phyloP scores from a whole-genome alignment of 768 basidiomycete species.

The Cystobasidium tubakii region DNA sequence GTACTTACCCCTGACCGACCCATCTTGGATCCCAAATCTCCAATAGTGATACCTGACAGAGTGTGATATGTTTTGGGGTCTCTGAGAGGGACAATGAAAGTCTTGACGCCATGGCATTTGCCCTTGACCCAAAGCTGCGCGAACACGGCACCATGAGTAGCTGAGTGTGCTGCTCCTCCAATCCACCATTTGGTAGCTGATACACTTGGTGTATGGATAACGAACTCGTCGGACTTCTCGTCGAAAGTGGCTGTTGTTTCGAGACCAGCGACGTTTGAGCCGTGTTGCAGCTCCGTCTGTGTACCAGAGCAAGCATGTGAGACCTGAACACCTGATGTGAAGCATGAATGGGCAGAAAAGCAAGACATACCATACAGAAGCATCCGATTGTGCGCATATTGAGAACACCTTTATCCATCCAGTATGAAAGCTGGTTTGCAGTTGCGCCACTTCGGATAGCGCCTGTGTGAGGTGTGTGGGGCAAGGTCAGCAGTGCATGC shows the following conservation, averaged over 20 bases:
- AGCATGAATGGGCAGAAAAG: too few relatives aligned
- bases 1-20: constrained; percentile 50
- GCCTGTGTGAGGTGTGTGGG: constrained; percentile 50
- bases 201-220: constrained; percentile 52
- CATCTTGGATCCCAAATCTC: constrained; percentile 54
- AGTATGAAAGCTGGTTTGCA: constrained; percentile 51
- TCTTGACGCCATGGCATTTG: constrained; percentile 52
- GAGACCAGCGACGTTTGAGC: constrained; percentile 52
- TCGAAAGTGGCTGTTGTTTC: constrained; percentile 54
- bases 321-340: background rate
- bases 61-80: constrained; percentile 50
- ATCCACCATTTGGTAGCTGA: constrained; percentile 55
- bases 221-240: constrained; percentile 50
- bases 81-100: constrained; percentile 52
- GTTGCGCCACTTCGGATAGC: constrained; percentile 51
- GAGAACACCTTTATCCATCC: constrained; percentile 52
- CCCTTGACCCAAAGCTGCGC: constrained; percentile 52
- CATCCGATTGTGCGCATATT: constrained; percentile 53
- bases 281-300: constrained; percentile 46
- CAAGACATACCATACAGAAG: constrained; percentile 47
- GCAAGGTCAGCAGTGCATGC: background rate
- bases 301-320: constrained; percentile 3
- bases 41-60: constrained; percentile 52
- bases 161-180: constrained; percentile 52
- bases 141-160: constrained; percentile 53